phyloP scores from a whole-genome alignment of 2,329 filamentous ascomycete genomes.

The Xylariomycetidae sp. region DNA sequence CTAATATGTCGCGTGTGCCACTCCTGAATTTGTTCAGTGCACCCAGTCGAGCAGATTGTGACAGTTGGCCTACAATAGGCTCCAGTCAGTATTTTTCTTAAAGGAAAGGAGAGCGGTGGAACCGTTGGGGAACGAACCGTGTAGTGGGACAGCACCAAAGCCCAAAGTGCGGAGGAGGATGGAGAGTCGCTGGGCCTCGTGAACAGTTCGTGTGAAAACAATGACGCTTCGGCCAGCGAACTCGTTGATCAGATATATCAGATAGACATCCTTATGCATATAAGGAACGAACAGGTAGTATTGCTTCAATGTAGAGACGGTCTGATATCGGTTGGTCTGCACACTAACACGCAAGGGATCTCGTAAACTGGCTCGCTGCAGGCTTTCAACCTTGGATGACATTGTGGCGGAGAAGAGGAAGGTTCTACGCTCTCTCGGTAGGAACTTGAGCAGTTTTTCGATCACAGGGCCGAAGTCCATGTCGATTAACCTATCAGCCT shows the following conservation, averaged over 20 bases:
- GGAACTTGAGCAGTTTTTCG: slow-evolving; percentile 87
- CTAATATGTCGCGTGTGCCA: slow-evolving; percentile 76
- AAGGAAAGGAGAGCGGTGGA: too few species aligned
- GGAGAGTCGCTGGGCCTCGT: slow-evolving; percentile 81
- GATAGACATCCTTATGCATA: slow-evolving; percentile 82
- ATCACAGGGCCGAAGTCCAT: slow-evolving; percentile 91
- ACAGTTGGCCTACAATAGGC: slow-evolving; percentile 64
- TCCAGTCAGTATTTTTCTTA: too few species aligned
- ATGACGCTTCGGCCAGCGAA: slow-evolving; percentile 82
- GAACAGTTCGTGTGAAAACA: slow-evolving; percentile 87
- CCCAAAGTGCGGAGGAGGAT: slow-evolving; percentile 80
- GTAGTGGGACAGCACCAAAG: slow-evolving; percentile 85
- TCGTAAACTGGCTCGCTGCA: slow-evolving; percentile 83
- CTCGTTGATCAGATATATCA: slow-evolving; percentile 82
- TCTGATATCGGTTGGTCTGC: slow-evolving; percentile 80
- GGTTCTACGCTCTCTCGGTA: slow-evolving; percentile 73
- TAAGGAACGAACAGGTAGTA: slow-evolving; percentile 83
- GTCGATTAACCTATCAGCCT: slow-evolving; percentile 87
- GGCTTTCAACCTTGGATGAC: slow-evolving; percentile 84
- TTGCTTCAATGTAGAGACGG: slow-evolving; percentile 82
- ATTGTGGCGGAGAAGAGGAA: slow-evolving; percentile 94
- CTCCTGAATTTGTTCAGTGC: slow-evolving; percentile 87
- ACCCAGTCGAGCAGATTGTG: slow-evolving; percentile 79
- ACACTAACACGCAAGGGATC: slow-evolving; percentile 83
- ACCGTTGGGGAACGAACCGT: slow-evolving; percentile 42